These are phyloP conservation scores for Dissophora ornata DNA, from an alignment of 192 early-diverging fungal species.

Conservation along the genomic window DNA sequence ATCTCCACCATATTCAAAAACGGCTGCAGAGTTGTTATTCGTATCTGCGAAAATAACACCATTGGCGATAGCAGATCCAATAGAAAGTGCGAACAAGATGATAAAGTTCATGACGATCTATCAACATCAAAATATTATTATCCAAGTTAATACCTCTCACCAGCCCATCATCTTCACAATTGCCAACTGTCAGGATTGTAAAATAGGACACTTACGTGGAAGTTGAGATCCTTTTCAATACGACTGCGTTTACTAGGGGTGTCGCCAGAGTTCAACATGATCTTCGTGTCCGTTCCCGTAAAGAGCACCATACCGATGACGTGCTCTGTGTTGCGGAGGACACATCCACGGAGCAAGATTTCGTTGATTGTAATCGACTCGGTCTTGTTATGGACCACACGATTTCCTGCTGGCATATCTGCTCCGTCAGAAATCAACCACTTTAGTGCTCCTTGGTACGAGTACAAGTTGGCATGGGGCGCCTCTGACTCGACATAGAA, in stretches of 20 bases:
- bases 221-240: constrained; percentile 93
- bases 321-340: constrained; percentile 92
- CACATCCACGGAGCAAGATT: constrained; percentile 91
- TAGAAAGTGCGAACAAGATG: constrained; percentile 78
- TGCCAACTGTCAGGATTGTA: too few relatives aligned
- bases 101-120: constrained; percentile 85
- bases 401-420: constrained; percentile 52
- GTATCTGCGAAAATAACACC: constrained; percentile 70
- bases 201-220: constrained; percentile 69
- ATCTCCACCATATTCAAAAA: constrained; percentile 64
- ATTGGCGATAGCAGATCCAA: constrained; percentile 74
- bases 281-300: constrained; percentile 95
- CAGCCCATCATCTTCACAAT: too few relatives aligned
- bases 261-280: constrained; percentile 93
- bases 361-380: constrained; percentile 80
- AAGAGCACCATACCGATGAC: constrained; percentile 88
- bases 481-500: constrained; percentile 87
- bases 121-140: background rate
- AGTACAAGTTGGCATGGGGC: constrained; percentile 90
- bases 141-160: too few relatives aligned
- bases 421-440: constrained; percentile 56
- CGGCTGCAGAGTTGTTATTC: constrained; percentile 58
- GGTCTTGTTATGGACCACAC: constrained; percentile 62
- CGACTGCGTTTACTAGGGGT: constrained; percentile 93
- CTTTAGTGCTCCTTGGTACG: constrained; percentile 82